Evolutionary conservation across 441 rosid species (phyloP), one percentile per base, ranked within the genome.

Genomic region (Jatropha podagrica): DNA sequence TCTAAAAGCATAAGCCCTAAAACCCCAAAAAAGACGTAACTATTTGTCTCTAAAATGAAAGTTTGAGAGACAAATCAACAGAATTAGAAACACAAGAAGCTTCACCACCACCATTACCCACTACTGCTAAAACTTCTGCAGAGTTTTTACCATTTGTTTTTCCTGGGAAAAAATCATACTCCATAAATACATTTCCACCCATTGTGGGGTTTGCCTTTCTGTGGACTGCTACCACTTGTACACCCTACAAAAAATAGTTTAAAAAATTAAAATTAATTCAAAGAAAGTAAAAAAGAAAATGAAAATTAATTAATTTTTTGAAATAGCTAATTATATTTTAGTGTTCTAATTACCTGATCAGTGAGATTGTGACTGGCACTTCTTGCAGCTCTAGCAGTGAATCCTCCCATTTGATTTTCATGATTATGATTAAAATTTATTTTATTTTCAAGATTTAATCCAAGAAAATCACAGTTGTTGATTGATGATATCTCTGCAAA

Each of bases 51-150:
- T 81, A 85, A 38, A 38, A 81, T 26, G 86, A 94, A 85, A 94
- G 98, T 88, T 88, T 94, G 77, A 94, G 90, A 59, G 98, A 90
- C 90, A 94, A 79, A 86, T 94, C 98, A 84, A 94, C 76, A 68
- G 85, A 83, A 71, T 85, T 85, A 80, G 87, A 46, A 75, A 51
- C 13, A 63, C 49, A 41, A 26, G 74, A 65, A 61, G 76, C 55
- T 67, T 71, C 76, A 55, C 65, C 58, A 27, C 67, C 91, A 71
- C 72, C 85, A 75, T 67, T 78, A 74, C 75, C 82, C 72, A 73
- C 75, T 83, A 73, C 74, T 84, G 78, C 84, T 79, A 85, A 74
- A 73, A 70, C 72, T 69, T 78, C 83, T 69, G 78, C 63, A 32
- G 82, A 81, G 12, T 75, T 74, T 55, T 76, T 74, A 41, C 79